Evolutionary conservation across 805 yeast species (phyloP).

Genomic region (Lipomyces anomalus): DNA sequence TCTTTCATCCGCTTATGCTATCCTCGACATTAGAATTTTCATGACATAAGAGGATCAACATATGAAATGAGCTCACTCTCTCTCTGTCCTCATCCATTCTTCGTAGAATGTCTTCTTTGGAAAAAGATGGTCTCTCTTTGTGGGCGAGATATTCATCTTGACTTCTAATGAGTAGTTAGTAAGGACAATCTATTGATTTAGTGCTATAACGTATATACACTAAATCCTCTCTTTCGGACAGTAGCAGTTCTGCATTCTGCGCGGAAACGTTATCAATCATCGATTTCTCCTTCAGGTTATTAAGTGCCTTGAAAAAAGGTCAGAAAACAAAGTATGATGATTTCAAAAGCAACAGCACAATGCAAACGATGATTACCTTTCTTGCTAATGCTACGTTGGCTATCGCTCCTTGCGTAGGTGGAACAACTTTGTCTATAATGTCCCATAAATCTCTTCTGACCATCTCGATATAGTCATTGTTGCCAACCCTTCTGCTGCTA

Average conservation of each 20-base stretch:
- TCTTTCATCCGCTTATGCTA: constrained; percentile 71
- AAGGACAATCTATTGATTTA: neutral
- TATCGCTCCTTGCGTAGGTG: constrained; percentile 27
- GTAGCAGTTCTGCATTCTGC: constrained; percentile 16
- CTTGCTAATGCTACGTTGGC: constrained; percentile 19
- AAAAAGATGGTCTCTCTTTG: constrained; percentile 18
- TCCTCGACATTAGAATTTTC: neutral
- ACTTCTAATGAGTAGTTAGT: constrained; percentile 8
- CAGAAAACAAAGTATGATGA: neutral
- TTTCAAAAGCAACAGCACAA: neutral
- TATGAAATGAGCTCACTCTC: constrained; percentile 33
- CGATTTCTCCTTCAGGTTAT: constrained; percentile 12
- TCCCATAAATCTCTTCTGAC: constrained; percentile 29
- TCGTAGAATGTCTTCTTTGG: constrained; percentile 53
- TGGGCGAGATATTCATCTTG: constrained; percentile 5
- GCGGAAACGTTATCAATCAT: constrained; percentile 14
- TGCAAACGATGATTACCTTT: constrained; percentile 5
- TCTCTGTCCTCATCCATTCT: constrained; percentile 94
- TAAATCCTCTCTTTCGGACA: constrained; percentile 12
- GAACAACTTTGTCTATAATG: constrained; percentile 31
- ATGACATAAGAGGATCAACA: constrained; percentile 1
- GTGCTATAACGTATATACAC: constrained; percentile 8
- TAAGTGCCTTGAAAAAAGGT: constrained; percentile 11
- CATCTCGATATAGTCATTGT: constrained; percentile 29
- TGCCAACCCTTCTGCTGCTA: constrained; percentile 30